Conservation (phyloP, 108 stramenopile species). For the Schizochytrium sp. region DNA sequence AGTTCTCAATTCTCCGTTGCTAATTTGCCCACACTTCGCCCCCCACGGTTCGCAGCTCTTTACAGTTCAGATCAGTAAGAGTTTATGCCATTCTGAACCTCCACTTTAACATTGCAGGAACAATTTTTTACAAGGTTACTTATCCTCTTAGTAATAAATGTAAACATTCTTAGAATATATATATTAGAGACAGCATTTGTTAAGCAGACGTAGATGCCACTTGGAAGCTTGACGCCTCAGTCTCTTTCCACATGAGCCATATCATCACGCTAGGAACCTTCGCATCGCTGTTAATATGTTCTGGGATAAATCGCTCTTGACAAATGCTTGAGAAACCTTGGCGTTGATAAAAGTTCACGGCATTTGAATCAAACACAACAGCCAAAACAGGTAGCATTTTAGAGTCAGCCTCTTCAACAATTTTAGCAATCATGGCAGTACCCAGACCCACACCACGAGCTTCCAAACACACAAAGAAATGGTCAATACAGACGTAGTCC, state of each 20-base stretch:
- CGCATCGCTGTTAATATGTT: background rate
- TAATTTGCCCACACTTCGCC: too few species aligned
- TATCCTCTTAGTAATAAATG: too few species aligned
- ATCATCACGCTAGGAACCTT: background rate
- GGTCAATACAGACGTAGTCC: conserved; percentile 47
- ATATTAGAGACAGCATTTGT: too few species aligned
- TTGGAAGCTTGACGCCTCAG: conserved; percentile 2
- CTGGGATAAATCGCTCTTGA: background rate
- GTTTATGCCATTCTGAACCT: too few species aligned
- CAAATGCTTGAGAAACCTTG: conserved; percentile 38
- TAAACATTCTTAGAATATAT: too few species aligned
- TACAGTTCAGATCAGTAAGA: too few species aligned
- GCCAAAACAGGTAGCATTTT: background rate
- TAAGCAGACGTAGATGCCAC: too few species aligned
- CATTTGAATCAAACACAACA: background rate
- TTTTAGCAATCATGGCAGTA: background rate
- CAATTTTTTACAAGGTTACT: too few species aligned
- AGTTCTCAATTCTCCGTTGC: too few species aligned
- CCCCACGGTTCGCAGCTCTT: too few species aligned
- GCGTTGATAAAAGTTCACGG: conserved; percentile 26
- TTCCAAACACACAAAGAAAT: conserved; percentile 8
- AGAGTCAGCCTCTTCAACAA: conserved; percentile 20
- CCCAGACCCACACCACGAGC: background rate
- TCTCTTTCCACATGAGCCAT: conserved; percentile 38
- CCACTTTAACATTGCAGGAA: too few species aligned